Evolutionary conservation across 2,329 filamentous ascomycete genomes (phyloP), one percentile per base, ranked within the genome.

Genomic region (Nemania diffusa): DNA sequence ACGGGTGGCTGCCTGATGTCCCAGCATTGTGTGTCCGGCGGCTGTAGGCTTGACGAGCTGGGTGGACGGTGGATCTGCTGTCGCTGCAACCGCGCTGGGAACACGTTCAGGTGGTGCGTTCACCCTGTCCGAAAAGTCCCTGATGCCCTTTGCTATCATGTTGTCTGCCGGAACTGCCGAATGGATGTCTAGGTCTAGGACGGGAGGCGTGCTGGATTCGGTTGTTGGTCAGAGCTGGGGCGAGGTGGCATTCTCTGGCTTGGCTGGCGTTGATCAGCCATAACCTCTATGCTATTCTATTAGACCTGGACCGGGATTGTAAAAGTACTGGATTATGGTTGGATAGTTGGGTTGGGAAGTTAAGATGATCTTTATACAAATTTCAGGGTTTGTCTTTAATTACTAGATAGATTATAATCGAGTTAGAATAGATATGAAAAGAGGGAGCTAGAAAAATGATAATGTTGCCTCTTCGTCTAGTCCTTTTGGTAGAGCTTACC

Each of bases 111-210:
- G 24, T 83, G 78, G 77, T 87, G 85, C 70, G 75, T 80, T 37
- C 82, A 84, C 67, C 80, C 77, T 60, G 81, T 82, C 79, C 79
- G 77, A 60, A 79, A 78, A 13, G 81, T 82, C 67, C 82, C 84
- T 9, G 81, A 86, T 68, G 83, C 82, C 1, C 82, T 85, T 51
- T 87, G 84, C 74, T 85, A 85, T 68, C 85, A 87, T 65, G 75
- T 77, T n/a, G 80, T 85, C 57, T 87, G 85, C 72, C 74, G 77
- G 44, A 72, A 71, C 3, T 87, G 84, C 67, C 77, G 75, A 51
- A 67, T 79, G 11, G 81, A 84, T 64, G 50, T 15, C 32, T 32
- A 53, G 48, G 17, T n/a, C 46, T 8, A 22, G 48, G 24, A 29
- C 3, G 13, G 32, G 32, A 32, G 32, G 27, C 13, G 46, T 17